These are phyloP conservation scores for Plasmodium gonderi DNA, from an alignment of 169 alveolate genomes.

Conservation along the genomic window DNA sequence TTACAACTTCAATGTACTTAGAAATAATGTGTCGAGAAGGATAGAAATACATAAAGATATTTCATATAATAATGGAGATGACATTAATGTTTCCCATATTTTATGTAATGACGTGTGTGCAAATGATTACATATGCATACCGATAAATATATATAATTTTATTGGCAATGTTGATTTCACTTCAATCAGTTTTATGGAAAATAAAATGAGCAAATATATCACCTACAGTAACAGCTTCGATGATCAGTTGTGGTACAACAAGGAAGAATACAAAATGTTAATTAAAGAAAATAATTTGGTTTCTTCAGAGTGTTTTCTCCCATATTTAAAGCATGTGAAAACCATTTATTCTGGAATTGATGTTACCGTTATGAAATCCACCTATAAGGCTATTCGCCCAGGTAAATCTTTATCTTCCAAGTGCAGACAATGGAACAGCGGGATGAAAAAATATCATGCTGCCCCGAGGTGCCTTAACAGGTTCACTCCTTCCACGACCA, in stretches of 20 bases:
- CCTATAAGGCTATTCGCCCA: constrained; percentile 63
- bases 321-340: constrained; percentile 40
- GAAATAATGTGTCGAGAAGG: constrained; percentile 12
- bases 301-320: constrained; percentile 41
- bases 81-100: constrained; percentile 65
- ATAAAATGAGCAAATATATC: constrained; percentile 47
- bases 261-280: constrained; percentile 27
- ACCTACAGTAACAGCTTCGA: constrained; percentile 48
- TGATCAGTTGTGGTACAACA: constrained; percentile 66
- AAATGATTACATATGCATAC: constrained; percentile 67
- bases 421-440: not conserved
- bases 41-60: constrained; percentile 68
- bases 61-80: constrained; percentile 73
- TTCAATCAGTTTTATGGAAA: constrained; percentile 28
- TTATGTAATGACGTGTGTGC: constrained; percentile 50
- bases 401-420: not conserved
- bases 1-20: constrained; percentile 52
- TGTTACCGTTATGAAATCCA: constrained; percentile 69
- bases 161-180: constrained; percentile 48
- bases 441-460: no score
- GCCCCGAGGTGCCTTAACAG: no score
- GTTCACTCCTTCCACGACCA: no score
- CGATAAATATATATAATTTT: constrained; percentile 54
- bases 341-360: constrained; percentile 69
- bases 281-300: constrained; percentile 32